Evolutionary conservation across 176 grass and related monocot genomes (phyloP).

Genomic region (Saccharum spontaneum): DNA sequence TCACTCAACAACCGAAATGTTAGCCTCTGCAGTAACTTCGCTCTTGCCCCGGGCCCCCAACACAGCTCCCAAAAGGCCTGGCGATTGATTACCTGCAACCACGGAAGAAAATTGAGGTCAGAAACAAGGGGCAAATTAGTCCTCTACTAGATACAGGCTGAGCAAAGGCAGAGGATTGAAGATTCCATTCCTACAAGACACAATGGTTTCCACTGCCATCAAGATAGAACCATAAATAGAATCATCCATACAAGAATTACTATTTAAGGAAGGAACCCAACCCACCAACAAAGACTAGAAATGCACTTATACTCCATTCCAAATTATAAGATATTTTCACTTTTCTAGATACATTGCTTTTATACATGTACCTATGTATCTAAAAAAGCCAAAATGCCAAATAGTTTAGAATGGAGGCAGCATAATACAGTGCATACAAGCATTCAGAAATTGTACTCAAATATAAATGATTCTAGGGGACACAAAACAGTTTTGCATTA

Average conservation of each 20-base stretch:
- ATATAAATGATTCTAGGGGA: not conserved
- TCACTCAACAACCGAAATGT: not conserved
- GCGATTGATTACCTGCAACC: constrained; percentile 7
- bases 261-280: not conserved
- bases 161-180: not conserved
- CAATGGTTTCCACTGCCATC: not conserved
- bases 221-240: not conserved
- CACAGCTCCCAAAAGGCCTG: not conserved
- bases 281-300: not conserved
- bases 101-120: not conserved
- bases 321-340: not conserved
- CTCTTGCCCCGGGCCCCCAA: not conserved
- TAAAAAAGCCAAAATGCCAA: not conserved
- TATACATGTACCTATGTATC: not conserved
- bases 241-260: not conserved
- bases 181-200: not conserved
- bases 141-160: not conserved
- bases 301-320: not conserved
- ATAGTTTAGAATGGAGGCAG: not conserved
- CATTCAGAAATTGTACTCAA: not conserved
- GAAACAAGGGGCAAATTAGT: not conserved
- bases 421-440: not conserved
- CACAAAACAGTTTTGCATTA: not conserved
- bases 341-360: not conserved
- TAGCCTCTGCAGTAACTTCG: not conserved